Base-by-base conservation (phyloP, 257 asterid species). In the Eustoma russellianum region DNA sequence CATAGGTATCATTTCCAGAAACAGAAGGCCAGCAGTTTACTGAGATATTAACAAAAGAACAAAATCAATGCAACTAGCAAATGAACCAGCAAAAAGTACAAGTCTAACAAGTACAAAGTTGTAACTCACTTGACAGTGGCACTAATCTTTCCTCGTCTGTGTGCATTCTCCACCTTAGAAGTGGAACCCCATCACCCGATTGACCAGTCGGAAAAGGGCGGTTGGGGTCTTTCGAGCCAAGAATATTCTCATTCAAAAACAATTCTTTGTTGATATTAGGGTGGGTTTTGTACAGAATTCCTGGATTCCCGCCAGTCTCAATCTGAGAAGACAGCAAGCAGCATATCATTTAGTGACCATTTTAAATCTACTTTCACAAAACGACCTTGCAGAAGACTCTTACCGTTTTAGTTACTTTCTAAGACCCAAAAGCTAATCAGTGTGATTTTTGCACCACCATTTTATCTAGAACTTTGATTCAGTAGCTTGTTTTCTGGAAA, bases 21-120 rank as follows among this genome's bases (percentile, higher is more conserved):
- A 90, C 91, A 64, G 93, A 78, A 66, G 96, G 98, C 98, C 96
- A 90, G 77, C 96, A 90, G 73, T 75, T 90, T 62, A 86, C 94
- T 86, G 83, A 68, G 64, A 62, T 14, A 63, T 24, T 24, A 0
- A 24, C 3, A 41, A 58, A 48, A 47, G 35, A 57, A 52, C 33
- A 24, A 30, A n/a, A 65, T 61, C 53, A 65, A 50, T 33, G 41
- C 56, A 55, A 46, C 44, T 52, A 12, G 2, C 15, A 38, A 49
- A 50, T 28, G 59, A 9, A 33, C 44, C 33, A 44, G 17, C 11
- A 56, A 18, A 38, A 28, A 41, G 9, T 38, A 50, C 17, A 16
- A 41, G 68, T 17, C 13, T 9, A 16, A 46, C 38, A 17, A 17
- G 6, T 16, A 41, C 15, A 68, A 65, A 57, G 16, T 40, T 52